Base-by-base conservation (phyloP, 2,329 filamentous ascomycete species). In the Parascedosporium putredinis region DNA sequence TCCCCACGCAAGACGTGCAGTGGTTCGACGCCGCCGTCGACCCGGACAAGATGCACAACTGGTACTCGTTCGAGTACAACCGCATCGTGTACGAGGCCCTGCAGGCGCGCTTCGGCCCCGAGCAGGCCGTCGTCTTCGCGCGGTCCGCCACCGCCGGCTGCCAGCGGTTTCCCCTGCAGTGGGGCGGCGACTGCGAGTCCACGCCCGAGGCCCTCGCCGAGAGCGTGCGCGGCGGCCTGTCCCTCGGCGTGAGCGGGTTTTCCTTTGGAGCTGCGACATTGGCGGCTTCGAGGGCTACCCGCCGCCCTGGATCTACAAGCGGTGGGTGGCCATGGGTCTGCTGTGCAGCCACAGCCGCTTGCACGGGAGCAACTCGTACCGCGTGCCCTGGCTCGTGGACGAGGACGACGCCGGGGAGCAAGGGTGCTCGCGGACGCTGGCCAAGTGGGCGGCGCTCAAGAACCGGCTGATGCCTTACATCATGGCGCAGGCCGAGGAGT, bases 281-380 rank as follows among this genome's bases (percentile, higher is more conserved):
- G 82, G 83, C 45, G 83, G 82, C 1, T 86, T 88, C 56, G 84
- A 88, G 59, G 84, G 84, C 2, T 74, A 66, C 3, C 83, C 84
- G 3, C 74, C 72, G 2, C 80, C 78, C 0, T 81, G 79, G 68
- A 76, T 88, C 57, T 88, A 88, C 65, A 88, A 87, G 67, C 78
- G 84, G 45, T 88, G 84, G 84, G 82, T 87, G 5, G 82, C 82
- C n/a, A 86, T 87, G 62, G 84, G 84, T 0, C 71, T 87, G 1
- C 66, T 88, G 36, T 86, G 81, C 56, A 79, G 77, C 8, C 84
- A 88, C 62, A 84, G 80, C 33, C 75, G 83, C 12, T 71, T 88
- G 9, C 84, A 88, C 60, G 84, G 84, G 2, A 83, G 78, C 47
- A 76, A 72, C 53, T 83, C 79, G 3, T 88, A 86, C 65, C 80